Evolutionary conservation across 306 rosid species (phyloP), one percentile per base, ranked within the genome.

Genomic region (Ammopiptanthus mongolicus): DNA sequence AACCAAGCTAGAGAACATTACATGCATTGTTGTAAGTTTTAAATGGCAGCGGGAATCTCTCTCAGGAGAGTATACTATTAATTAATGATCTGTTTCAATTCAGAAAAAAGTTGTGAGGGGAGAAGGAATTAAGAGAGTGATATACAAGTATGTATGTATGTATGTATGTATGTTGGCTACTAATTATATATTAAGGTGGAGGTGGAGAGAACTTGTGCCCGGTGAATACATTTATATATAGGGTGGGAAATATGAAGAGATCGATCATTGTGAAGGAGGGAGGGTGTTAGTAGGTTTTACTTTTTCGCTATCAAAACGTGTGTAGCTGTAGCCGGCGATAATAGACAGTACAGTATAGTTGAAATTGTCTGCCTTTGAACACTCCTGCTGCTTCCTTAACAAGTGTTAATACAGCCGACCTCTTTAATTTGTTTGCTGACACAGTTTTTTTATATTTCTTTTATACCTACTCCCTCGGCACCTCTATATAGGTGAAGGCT

Each of bases 241-340:
- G 76, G 71, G 17, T 58, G 29, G 46, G 52, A 66, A 73, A 37
- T 47, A 2, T 19, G 50, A 8, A 25, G 61, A 36, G 68, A 57
- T 15, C 4, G 68, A 57, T 15, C 4, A 50, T 8, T 15, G n/a
- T 18, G 25, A 29, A 44, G 57, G 52, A 57, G 4, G 28, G 28
- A 6, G 11, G 75, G 82, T 65, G 71, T 65, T 75, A 65, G 82
- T 65, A 29, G 85, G 79, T 82, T 47, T 64, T 71, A 77, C 75
- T 39, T 82, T 36, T 82, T 36, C 56, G 37, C 47, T 36, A 39
- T 59, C 42, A 56, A 82, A 77, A n/a, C 85, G 82, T 71, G 82
- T 77, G 19, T 55, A 48, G 70, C 44, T 76, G 81, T 52, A 29
- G 28, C 47, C 41, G 42, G 18, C 36, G 2, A 14, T n/a, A 25